A percentile compares a stretch with the other conserved stretches of the same genome.
Evolutionary conservation across 139 green algal species (phyloP).

Genomic region (Pseudopediastrum boryanum): DNA sequence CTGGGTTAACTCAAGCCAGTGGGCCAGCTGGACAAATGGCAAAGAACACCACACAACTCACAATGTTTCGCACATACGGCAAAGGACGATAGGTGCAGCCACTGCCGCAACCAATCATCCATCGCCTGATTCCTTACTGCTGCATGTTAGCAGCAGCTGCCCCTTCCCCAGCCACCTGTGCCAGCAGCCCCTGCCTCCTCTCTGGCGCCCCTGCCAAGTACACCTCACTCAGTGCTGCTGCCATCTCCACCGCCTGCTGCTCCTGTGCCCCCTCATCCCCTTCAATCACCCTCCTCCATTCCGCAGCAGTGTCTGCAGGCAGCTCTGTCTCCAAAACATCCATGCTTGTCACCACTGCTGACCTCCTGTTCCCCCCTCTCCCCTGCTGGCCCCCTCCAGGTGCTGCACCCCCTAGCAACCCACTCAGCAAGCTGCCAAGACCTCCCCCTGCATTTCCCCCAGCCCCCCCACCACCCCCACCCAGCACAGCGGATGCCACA

Average conservation of each 20-base stretch:
- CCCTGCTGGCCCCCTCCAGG: neutral
- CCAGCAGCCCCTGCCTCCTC: slow-evolving; percentile 15
- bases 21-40: too few species aligned
- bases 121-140: too few species aligned
- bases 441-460: slow-evolving; percentile 4
- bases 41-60: too few species aligned
- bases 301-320: slow-evolving; percentile 16
- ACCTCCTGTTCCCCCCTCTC: neutral
- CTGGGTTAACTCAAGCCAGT: too few species aligned
- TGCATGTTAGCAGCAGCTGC: too few species aligned
- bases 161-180: too few species aligned
- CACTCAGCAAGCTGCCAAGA: slow-evolving; percentile 24
- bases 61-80: too few species aligned
- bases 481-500: slow-evolving; percentile 33
- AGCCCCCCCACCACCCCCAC: slow-evolving; percentile 25
- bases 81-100: too few species aligned
- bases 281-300: slow-evolving; percentile 32
- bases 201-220: slow-evolving; percentile 31
- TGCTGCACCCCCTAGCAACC: neutral
- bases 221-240: slow-evolving; percentile 23
- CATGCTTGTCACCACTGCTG: neutral
- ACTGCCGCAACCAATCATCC: too few species aligned
- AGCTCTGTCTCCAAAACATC: slow-evolving; percentile 26
- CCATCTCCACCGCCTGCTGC: neutral
- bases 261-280: slow-evolving; percentile 23